These are phyloP conservation scores for Camelina laxa DNA, from an alignment of 345 rosid genomes.

Conservation along the genomic window DNA sequence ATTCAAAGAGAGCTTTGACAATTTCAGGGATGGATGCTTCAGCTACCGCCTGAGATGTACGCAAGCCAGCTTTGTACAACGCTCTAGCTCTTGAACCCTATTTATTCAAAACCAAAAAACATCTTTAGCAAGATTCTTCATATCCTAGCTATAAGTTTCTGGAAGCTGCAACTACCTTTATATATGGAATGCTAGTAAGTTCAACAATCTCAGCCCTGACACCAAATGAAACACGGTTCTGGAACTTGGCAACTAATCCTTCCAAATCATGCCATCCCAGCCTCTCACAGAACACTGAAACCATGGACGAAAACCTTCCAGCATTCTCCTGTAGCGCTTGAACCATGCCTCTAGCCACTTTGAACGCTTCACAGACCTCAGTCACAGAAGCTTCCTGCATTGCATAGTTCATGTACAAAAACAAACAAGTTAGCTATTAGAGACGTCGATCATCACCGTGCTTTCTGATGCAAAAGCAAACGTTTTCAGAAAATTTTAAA, in stretches of 20 bases:
- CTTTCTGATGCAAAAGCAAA: slow-evolving; percentile 17
- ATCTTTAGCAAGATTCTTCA: slow-evolving; percentile 23
- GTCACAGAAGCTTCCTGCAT: slow-evolving; percentile 85
- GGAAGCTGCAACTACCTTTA: slow-evolving; percentile 62
- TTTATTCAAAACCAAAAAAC: slow-evolving; percentile 31
- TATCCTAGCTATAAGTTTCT: slow-evolving; percentile 24
- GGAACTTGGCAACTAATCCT: slow-evolving; percentile 88
- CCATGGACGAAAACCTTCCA: slow-evolving; percentile 99
- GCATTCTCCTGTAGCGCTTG: slow-evolving; percentile 96
- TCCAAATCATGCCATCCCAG: slow-evolving; percentile 98
- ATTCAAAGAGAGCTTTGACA: slow-evolving; percentile 88
- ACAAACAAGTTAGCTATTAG: slow-evolving; percentile 5
- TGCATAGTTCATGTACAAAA: slow-evolving; percentile 36
- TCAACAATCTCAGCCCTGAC: slow-evolving; percentile 98
- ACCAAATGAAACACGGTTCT: slow-evolving; percentile 97
- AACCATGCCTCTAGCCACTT: slow-evolving; percentile 97
- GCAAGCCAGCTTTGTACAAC: slow-evolving; percentile 92
- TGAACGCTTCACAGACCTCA: slow-evolving; percentile 94
- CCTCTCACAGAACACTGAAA: slow-evolving; percentile 92
- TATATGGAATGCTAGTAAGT: slow-evolving; percentile 88
- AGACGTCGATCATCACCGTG: slow-evolving; percentile 26
- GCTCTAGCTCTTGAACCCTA: slow-evolving; percentile 99
- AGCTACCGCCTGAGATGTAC: slow-evolving; percentile 87
- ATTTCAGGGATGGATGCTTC: slow-evolving; percentile 91
- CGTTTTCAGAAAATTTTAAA: not conserved